Evolutionary conservation across 202 grass and related monocot genomes (phyloP), one percentile per base, ranked within the genome.

Genomic region (Saccharum hybrid): DNA sequence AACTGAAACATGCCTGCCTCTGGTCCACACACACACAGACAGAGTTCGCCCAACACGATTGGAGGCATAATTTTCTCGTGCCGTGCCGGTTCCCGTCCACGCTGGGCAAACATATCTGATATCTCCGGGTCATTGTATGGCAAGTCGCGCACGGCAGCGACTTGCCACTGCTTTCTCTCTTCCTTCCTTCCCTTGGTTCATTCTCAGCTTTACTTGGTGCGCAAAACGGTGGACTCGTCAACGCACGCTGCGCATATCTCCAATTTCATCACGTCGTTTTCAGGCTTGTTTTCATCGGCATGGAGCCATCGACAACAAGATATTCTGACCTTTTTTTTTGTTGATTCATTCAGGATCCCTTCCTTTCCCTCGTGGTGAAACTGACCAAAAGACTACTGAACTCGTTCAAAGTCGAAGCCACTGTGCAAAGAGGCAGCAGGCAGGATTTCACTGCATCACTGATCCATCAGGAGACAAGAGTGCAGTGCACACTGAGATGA

Each of bases 31-130:
- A 13, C 38, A 12, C 43, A 48, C 41, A 66, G 38, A 26, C 26
- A 26, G 26, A 26, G 26, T 43, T n/a, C 76, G 51, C 18, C 12
- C 16, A 15, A 9, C 14, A 43, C 12, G 36, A 80, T 68, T 68
- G 19, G 18, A 49, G 63, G 21, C 63, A 81, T 59, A 13, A 10
- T 76, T 64, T 77, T 14, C 87, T 72, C 65, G 82, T 60, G 87
- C 43, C 56, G 8, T 60, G 87, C 43, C 56, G 5, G 63, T 48
- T 71, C 36, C 46, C 87, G 66, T 85, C 69, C 31, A 38, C 12
- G 49, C 49, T 54, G 49, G 4, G 14, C 13, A 75, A 77, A 66
- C 65, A 18, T 52, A 49, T 68, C 63, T 69, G 36, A 37, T 37
- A 26, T 34, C 10, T 45, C 46, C 46, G 4, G 1, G 15, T 26